These are phyloP conservation scores for Striga hermonthica DNA, from an alignment of 305 asterid genomes.

Conservation along the genomic window DNA sequence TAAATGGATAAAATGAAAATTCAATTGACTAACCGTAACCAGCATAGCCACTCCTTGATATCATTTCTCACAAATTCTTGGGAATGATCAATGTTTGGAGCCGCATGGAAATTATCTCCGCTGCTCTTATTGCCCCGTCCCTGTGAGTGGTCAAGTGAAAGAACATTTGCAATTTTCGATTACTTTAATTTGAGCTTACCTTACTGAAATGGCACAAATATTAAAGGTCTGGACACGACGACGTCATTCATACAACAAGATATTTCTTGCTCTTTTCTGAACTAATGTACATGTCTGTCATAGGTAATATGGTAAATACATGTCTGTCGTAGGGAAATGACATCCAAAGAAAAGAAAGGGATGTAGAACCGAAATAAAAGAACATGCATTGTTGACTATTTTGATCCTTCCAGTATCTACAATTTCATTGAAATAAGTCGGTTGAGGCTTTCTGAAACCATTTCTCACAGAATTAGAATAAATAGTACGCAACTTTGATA, in stretches of 20 bases:
- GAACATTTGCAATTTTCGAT: slow-evolving; percentile 27
- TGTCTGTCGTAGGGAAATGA: slow-evolving; percentile 8
- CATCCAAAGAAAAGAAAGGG: slow-evolving; percentile 4
- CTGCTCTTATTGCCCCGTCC: slow-evolving; percentile 95
- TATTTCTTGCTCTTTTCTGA: slow-evolving; percentile 3
- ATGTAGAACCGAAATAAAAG: not conserved
- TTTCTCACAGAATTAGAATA: not conserved
- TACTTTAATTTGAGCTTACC: slow-evolving; percentile 11
- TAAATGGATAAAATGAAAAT: not conserved
- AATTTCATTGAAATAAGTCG: slow-evolving; percentile 3
- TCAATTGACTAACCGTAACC: slow-evolving; percentile 67
- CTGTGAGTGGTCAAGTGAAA: slow-evolving; percentile 41
- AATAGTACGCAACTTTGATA: not conserved
- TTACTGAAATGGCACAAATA: slow-evolving; percentile 23
- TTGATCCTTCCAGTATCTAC: not conserved
- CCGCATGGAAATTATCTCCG: slow-evolving; percentile 95
- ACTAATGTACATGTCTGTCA: not conserved
- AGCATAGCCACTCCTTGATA: slow-evolving; percentile 81
- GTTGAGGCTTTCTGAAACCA: not conserved
- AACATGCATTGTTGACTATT: slow-evolving; percentile 15
- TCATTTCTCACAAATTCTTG: slow-evolving; percentile 93
- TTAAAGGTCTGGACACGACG: slow-evolving; percentile 14
- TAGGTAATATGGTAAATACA: not conserved
- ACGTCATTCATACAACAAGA: slow-evolving; percentile 15
- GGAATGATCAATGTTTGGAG: slow-evolving; percentile 97